These are phyloP conservation scores for Aegilops tauschii DNA, from an alignment of 176 grass and related monocot genomes.

Conservation along the genomic window DNA sequence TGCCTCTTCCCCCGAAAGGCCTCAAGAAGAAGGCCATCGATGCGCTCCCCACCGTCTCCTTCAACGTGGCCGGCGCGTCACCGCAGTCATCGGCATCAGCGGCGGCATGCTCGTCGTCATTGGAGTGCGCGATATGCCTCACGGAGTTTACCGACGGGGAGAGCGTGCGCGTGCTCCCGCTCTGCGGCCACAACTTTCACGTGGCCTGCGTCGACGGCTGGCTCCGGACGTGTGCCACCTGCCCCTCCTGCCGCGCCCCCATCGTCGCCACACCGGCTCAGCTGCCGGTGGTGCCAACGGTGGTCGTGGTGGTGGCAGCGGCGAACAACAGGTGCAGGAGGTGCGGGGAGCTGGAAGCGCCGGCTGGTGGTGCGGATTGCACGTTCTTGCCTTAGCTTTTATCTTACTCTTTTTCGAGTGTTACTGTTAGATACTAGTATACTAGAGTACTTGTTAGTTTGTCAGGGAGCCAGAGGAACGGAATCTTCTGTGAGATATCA, in stretches of 20 bases:
- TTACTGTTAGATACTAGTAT: too few relatives aligned
- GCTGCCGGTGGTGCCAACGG: not conserved
- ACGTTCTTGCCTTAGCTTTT: conserved; percentile 4
- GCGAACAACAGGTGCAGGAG: conserved; percentile 15
- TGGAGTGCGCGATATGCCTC: conserved; percentile 51
- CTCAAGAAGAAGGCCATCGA: conserved; percentile 55
- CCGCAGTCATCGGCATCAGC: not conserved
- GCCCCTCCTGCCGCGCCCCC: conserved; percentile 42
- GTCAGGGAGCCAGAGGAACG: too few relatives aligned
- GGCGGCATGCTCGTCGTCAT: not conserved
- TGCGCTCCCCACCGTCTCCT: conserved; percentile 45
- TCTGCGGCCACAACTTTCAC: conserved; percentile 61
- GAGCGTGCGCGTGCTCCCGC: conserved; percentile 50
- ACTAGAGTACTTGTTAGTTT: too few relatives aligned
- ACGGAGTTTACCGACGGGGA: conserved; percentile 46
- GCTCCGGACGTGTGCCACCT: conserved; percentile 45
- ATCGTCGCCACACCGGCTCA: not conserved
- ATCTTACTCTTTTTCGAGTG: not conserved
- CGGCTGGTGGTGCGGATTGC: not conserved
- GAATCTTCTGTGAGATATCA: too few relatives aligned
- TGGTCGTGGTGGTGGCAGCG: not conserved
- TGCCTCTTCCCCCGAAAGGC: conserved; percentile 26
- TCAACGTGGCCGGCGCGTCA: not conserved
- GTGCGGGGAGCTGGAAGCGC: conserved; percentile 3
- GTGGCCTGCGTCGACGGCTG: conserved; percentile 57